These are phyloP conservation scores for Cordyceps cateniannulata DNA, from an alignment of 2,329 filamentous ascomycete species.

Conservation along the genomic window DNA sequence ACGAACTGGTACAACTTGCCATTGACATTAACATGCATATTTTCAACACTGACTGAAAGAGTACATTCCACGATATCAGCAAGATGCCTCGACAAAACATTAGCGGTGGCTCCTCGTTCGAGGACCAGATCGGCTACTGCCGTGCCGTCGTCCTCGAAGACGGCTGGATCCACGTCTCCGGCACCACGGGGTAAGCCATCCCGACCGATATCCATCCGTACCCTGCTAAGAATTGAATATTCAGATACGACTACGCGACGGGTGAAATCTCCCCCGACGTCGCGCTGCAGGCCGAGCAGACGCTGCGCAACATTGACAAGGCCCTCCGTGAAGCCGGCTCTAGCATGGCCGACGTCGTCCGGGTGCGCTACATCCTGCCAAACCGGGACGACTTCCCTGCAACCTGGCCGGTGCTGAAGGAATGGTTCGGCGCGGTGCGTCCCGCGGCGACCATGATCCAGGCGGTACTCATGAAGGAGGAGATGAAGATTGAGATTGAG, in stretches of 20 bases:
- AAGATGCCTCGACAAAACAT: slow-evolving; percentile 34
- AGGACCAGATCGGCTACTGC: slow-evolving; percentile 48
- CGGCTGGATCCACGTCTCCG: slow-evolving; percentile 44
- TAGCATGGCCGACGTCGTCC: slow-evolving; percentile 39
- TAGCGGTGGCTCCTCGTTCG: slow-evolving; percentile 45
- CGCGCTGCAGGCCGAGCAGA: slow-evolving; percentile 43
- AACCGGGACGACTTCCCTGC: slow-evolving; percentile 39
- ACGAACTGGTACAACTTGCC: not conserved
- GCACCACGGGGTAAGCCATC: slow-evolving; percentile 42
- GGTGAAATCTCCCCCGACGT: slow-evolving; percentile 38
- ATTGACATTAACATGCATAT: not conserved
- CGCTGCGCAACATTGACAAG: slow-evolving; percentile 38
- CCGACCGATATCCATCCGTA: not conserved
- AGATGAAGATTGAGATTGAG: slow-evolving; percentile 39
- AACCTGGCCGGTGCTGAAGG: slow-evolving; percentile 43
- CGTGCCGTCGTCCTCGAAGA: slow-evolving; percentile 45
- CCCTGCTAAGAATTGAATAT: not conserved
- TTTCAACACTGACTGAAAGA: not conserved
- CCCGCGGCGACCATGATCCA: slow-evolving; percentile 50
- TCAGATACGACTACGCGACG: slow-evolving; percentile 45
- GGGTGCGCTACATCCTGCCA: slow-evolving; percentile 47
- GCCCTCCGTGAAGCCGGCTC: slow-evolving; percentile 39
- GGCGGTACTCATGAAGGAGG: slow-evolving; percentile 43
- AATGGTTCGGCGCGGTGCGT: slow-evolving; percentile 42
- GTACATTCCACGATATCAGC: not conserved